Base-by-base conservation (phyloP, 768 basidiomycete species). In the Boletus tomentosulus region DNA sequence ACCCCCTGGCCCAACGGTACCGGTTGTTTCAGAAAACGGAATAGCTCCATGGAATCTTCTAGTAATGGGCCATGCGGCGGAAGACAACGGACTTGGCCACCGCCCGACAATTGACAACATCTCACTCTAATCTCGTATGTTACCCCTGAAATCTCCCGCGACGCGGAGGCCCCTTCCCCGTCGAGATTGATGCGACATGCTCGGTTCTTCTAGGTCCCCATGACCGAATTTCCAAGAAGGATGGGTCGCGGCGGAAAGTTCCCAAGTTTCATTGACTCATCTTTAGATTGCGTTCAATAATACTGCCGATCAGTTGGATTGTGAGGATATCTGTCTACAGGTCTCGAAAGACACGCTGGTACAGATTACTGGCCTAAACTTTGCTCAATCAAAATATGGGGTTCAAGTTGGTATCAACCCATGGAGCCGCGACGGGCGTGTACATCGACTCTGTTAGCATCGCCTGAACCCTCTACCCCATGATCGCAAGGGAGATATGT, bases 161-260 rank as follows among this genome's bases (percentile, higher is more conserved):
- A 30, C 28, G 2, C 28, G 9, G 28, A 7, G 44, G 16, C 44
- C 33, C n/a, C n/a, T 10, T n/a, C 25, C 37, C 24, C 50, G 46
- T 39, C 33, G 15, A 22, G 12, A 35, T 33, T 50, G 62, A 62
- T 61, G 51, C 61, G 62, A 57, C 45, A 35, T 50, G 44, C 52
- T 41, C 62, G 61, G 61, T 19, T 10, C 46, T 48, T 37, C 37
- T 37, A n/a, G 16, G 15, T 37, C 37, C 37, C 25, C 42, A 57
- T 3, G 47, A 50, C 35, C n/a, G 19, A 39, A 52, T 52, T 27
- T 49, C 13, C 9, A 34, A 48, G 45, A 19, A 35, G 34, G 34
- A 35, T 35, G 34, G 15, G 34, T 34, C 33, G 12, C 11, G 33
- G 12, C 25, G 24, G n/a, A 25, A 15, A 4, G 46, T 51, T 28